Base-by-base conservation (phyloP, 148 eudicot species). In the Heliosperma pusillum region DNA sequence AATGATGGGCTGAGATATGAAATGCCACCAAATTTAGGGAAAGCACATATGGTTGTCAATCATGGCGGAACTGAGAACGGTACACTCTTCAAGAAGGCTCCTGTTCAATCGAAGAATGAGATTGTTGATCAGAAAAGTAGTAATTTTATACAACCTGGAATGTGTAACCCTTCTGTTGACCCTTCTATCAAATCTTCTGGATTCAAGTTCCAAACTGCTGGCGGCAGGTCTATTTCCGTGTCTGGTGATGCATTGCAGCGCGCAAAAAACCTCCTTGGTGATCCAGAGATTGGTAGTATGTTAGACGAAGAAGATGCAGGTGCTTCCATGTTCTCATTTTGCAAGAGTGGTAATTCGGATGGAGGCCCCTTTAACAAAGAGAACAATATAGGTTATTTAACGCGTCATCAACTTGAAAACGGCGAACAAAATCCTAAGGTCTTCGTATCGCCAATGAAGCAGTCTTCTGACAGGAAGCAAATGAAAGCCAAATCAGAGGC, bases 231-330 rank as follows among this genome's bases (percentile, higher is more conserved):
- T 62, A 82, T 94, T 72, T 88, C 96, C 42, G 97, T 94, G 80
- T 94, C 98, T 55, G 76, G 81, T 73, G 92, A 90, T 81, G 96
- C 98, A 62, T 76, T 94, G 83, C 82, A 84, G 80, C 97, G 96
- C 62, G 98, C 98, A 62, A 86, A 84, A 82, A 95, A 85, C 79
- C 89, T 95, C 80, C 96, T 95, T 47, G 96, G 98, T 82, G 88
- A 92, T 68, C 84, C 84, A 7, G 98, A 90, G 74, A 55, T 83
- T 60, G 92, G 77, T 40, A 61, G 66, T 70, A 80, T 86, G 47
- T 76, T 83, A 59, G 74, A 85, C 36, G 87, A 87, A 76, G 90
- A 61, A 57, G 80, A 82, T 78, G 80, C 65, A 24, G 76, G 80
- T 71, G 79, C 81, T 83, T 82, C 83, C 7, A 67, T 77, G 66